A percentile compares a stretch with the other conserved stretches of the same genome.
Conservation (phyloP, 192 early-diverging fungal genomes). For the Coemansia sp. region DNA sequence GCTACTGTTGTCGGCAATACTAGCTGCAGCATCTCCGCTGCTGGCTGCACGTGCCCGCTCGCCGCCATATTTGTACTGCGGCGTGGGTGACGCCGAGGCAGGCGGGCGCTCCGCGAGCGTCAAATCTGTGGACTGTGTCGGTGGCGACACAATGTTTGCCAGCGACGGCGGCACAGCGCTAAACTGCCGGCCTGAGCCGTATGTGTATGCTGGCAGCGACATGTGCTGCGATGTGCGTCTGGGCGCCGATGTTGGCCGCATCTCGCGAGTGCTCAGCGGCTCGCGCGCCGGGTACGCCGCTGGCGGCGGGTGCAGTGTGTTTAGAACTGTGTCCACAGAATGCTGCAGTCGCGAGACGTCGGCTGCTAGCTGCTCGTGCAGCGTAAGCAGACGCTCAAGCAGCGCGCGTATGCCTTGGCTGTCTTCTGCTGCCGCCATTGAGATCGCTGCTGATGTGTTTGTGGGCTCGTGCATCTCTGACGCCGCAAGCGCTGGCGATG, state of each 20-base stretch:
- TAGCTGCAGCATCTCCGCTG: constrained; percentile 6
- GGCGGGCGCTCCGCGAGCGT: not conserved
- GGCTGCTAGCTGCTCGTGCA: constrained; percentile 38
- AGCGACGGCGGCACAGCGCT: constrained; percentile 24
- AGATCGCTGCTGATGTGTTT: not conserved
- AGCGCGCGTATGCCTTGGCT: constrained; percentile 8
- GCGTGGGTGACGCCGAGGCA: constrained; percentile 8
- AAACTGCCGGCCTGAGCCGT: not conserved
- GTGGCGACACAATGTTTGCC: constrained; percentile 28
- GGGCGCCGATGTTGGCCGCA: not conserved
- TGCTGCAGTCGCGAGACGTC: constrained; percentile 41
- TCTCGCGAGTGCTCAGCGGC: not conserved
- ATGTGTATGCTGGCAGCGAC: not conserved
- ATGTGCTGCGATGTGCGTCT: not conserved
- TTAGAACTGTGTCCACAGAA: constrained; percentile 26
- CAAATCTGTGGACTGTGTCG: constrained; percentile 3
- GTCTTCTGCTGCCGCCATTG: not conserved
- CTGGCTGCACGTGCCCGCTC: constrained; percentile 8
- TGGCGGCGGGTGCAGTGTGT: constrained; percentile 14
- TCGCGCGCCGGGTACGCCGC: not conserved
- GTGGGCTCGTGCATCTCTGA: not conserved
- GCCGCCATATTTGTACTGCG: not conserved
- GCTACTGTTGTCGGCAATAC: constrained; percentile 8
- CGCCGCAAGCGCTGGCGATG: not conserved
- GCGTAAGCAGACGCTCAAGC: constrained; percentile 28